phyloP scores from a whole-genome alignment of 2,329 filamentous ascomycete genomes.

The Lecanicillium sp. region DNA sequence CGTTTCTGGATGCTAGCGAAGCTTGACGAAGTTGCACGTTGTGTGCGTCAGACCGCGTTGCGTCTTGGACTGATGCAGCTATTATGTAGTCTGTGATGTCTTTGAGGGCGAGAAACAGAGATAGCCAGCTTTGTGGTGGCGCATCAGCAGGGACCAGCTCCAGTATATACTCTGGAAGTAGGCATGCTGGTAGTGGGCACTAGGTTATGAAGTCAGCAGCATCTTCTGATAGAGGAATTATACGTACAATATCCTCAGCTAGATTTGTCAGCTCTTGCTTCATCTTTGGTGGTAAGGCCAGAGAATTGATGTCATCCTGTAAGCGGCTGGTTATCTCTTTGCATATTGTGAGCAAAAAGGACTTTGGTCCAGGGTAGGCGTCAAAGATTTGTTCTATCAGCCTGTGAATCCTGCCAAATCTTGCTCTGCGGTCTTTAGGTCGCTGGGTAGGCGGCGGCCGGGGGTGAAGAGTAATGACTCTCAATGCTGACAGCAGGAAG shows the following conservation, averaged over 20 bases:
- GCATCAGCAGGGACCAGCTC: slow-evolving; percentile 26
- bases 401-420: slow-evolving; percentile 32
- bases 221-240: background rate
- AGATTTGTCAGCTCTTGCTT: slow-evolving; percentile 31
- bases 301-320: slow-evolving; percentile 28
- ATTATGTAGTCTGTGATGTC: slow-evolving; percentile 34
- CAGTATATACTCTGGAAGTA: slow-evolving; percentile 29
- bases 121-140: slow-evolving; percentile 28
- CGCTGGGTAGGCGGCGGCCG: slow-evolving; percentile 27
- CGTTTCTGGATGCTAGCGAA: slow-evolving; percentile 30
- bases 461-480: slow-evolving; percentile 33
- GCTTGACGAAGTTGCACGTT: slow-evolving; percentile 28
- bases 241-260: slow-evolving; percentile 30
- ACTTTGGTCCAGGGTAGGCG: slow-evolving; percentile 32
- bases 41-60: slow-evolving; percentile 28
- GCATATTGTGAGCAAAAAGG: slow-evolving; percentile 32
- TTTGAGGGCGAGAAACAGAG: slow-evolving; percentile 32
- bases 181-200: slow-evolving; percentile 31
- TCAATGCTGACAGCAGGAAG: slow-evolving; percentile 31
- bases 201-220: slow-evolving; percentile 11
- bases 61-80: slow-evolving; percentile 33
- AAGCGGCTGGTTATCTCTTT: slow-evolving; percentile 31
- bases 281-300: slow-evolving; percentile 27
- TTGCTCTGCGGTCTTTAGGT: slow-evolving; percentile 30
- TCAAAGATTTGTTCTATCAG: slow-evolving; percentile 33